Evolutionary conservation across 1,284 basidiomycete species (phyloP), one percentile per base, ranked within the genome.

Genomic region (Puccinia coronata): DNA sequence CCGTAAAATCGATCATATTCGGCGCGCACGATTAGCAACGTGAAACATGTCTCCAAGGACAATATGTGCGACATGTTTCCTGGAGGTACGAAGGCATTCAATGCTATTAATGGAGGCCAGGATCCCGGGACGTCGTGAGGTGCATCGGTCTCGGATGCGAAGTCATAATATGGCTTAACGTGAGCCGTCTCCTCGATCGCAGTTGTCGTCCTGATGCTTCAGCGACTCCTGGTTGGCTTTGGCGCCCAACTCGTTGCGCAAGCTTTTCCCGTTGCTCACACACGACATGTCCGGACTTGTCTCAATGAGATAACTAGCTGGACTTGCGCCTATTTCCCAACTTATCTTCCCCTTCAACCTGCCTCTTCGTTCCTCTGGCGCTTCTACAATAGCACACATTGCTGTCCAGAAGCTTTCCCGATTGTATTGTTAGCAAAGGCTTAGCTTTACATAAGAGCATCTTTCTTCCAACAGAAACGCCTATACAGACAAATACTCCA

Each of bases 11-110:
- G 34, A 63, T 63, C 23, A 36, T 36, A 63, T 47, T 8, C 16
- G 16, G 36, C 59, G 59, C 28, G 31, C 31, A 61, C 59, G 34
- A 61, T 1, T 20, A 41, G 34, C 61, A 12, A n/a, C 8, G 16
- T 63, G 61, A 63, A 63, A 63, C 61, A 14, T 23, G 61, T 63
- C 31, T 63, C 61, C 23, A 63, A 5, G 61, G 23, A n/a, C n/a
- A n/a, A n/a, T 63, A 16, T 47, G 16, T 36, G n/a, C 47, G 43
- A 49, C 67, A 70, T 1, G 67, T 70, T 25, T 70, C n/a, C 25
- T 34, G 41, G 43, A 49, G 67, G 39, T 49, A 69, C 25, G 39
- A 69, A 49, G 36, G 11, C 4, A 23, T 49, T 43, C 39, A 69
- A 36, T 28, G 36, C 12, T 9, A 8, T 69, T 28, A 36, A n/a